Conservation (phyloP, 768 basidiomycete species). For the Galerina marginata region DNA sequence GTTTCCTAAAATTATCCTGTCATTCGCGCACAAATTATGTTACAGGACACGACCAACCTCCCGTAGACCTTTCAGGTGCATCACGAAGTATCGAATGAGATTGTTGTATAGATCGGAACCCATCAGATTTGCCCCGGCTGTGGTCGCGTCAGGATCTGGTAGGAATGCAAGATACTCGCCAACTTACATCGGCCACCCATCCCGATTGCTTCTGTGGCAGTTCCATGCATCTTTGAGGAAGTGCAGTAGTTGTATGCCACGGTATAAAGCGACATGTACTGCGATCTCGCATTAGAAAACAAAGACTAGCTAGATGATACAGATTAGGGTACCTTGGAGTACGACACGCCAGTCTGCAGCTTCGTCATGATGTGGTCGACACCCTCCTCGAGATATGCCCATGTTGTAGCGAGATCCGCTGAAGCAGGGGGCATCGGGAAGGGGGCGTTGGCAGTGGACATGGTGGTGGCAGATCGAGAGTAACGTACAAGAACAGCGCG, state of each 20-base stretch:
- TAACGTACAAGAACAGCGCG: conserved; percentile 9
- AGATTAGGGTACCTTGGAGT: conserved; percentile 56
- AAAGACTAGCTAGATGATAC: conserved; percentile 1
- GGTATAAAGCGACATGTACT: conserved; percentile 91
- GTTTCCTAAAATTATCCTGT: conserved; percentile 57
- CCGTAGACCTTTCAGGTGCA: conserved; percentile 76
- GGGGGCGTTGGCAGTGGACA: conserved; percentile 36
- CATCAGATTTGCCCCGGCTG: conserved; percentile 94
- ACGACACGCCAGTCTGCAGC: conserved; percentile 86
- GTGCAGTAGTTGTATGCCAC: conserved; percentile 99
- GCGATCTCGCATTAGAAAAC: conserved; percentile 17
- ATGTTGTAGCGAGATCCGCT: conserved; percentile 83
- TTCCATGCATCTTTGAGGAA: conserved; percentile 75
- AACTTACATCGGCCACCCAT: conserved; percentile 75
- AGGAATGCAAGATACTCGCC: conserved; percentile 10
- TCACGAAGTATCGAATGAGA: conserved; percentile 87
- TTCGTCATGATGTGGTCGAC: conserved; percentile 95
- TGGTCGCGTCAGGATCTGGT: conserved; percentile 37
- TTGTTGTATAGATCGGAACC: conserved; percentile 97
- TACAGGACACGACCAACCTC: conserved; percentile 33
- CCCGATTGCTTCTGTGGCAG: conserved; percentile 47
- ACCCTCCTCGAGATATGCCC: conserved; percentile 86
- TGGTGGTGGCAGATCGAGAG: conserved; percentile 34
- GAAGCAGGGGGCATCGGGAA: conserved; percentile 67
- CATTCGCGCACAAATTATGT: conserved; percentile 1